Conservation (phyloP, 1,284 basidiomycete genomes). For the Sanghuangporus baumii region DNA sequence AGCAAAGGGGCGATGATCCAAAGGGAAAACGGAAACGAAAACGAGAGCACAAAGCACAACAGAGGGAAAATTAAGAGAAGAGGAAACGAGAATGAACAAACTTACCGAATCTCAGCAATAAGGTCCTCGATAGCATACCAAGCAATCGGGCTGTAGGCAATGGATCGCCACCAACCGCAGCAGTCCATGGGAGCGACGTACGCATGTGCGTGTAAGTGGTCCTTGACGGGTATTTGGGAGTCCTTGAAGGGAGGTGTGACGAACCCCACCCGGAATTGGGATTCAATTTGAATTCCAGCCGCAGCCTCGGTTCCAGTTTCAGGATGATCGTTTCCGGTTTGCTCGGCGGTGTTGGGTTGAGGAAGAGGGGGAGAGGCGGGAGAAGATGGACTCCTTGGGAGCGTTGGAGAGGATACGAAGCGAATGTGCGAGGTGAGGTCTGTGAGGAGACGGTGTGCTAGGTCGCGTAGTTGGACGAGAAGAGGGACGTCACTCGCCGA, state of each 20-base stretch:
- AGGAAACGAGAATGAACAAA: slow-evolving; percentile 11
- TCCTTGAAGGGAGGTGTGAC: slow-evolving; percentile 71
- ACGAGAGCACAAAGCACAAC: neutral
- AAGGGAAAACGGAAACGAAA: neutral
- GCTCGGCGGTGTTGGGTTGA: slow-evolving; percentile 23
- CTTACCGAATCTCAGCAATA: slow-evolving; percentile 73
- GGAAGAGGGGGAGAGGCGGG: slow-evolving; percentile 27
- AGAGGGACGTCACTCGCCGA: slow-evolving; percentile 70
- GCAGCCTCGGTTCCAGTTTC: slow-evolving; percentile 12
- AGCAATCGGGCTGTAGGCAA: slow-evolving; percentile 60
- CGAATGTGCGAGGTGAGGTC: slow-evolving; percentile 39
- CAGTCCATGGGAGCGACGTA: slow-evolving; percentile 58
- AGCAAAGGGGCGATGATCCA: neutral
- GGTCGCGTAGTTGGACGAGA: slow-evolving; percentile 54
- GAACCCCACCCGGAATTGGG: slow-evolving; percentile 58
- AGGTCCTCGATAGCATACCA: slow-evolving; percentile 75
- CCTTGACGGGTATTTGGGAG: slow-evolving; percentile 67
- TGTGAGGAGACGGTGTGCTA: slow-evolving; percentile 50
- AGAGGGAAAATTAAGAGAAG: neutral
- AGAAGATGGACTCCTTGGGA: slow-evolving; percentile 24
- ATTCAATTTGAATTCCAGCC: slow-evolving; percentile 13
- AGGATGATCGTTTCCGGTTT: neutral
- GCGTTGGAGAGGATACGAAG: slow-evolving; percentile 25
- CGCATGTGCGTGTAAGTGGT: slow-evolving; percentile 71
- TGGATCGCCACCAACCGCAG: slow-evolving; percentile 64